A percentile compares a stretch with the other conserved stretches of the same genome.
These are phyloP conservation scores for Gypsophila paniculata DNA, from an alignment of 179 eudicot species.

Conservation along the genomic window DNA sequence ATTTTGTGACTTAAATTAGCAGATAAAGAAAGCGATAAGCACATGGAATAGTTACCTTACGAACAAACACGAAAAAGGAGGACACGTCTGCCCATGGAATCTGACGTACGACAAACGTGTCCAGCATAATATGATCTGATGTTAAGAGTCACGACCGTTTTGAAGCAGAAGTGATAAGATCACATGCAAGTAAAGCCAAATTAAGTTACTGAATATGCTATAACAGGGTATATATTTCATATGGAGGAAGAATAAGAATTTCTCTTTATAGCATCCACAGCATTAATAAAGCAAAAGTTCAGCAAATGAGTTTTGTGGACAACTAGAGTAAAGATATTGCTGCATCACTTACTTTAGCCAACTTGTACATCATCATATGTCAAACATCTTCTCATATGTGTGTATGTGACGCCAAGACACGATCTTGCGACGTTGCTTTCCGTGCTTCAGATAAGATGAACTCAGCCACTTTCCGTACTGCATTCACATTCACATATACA, in stretches of 20 bases:
- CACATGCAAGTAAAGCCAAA: constrained; percentile 20
- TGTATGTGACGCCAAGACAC: constrained; percentile 31
- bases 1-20: too few species aligned
- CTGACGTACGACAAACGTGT: constrained; percentile 20
- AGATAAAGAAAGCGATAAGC: background rate
- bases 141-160: constrained; percentile 23
- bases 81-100: constrained; percentile 24
- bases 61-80: constrained; percentile 1
- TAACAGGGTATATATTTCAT: constrained; percentile 22
- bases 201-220: constrained; percentile 19
- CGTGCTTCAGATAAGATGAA: constrained; percentile 26
- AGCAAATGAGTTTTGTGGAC: constrained; percentile 27
- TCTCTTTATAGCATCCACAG: constrained; percentile 26
- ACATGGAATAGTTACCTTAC: background rate
- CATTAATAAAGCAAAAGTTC: constrained; percentile 25
- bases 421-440: constrained; percentile 18
- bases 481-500: constrained; percentile 17
- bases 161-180: constrained; percentile 27
- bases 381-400: constrained; percentile 1
- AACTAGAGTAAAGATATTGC: constrained; percentile 19
- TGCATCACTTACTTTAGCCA: constrained; percentile 25
- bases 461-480: constrained; percentile 28
- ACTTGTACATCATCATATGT: constrained; percentile 23
- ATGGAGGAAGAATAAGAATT: constrained; percentile 32
- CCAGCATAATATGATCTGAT: constrained; percentile 19